Evolutionary conservation across 305 asterid genomes (phyloP), one percentile per base, ranked within the genome.

Genomic region (Solanum hybrid): DNA sequence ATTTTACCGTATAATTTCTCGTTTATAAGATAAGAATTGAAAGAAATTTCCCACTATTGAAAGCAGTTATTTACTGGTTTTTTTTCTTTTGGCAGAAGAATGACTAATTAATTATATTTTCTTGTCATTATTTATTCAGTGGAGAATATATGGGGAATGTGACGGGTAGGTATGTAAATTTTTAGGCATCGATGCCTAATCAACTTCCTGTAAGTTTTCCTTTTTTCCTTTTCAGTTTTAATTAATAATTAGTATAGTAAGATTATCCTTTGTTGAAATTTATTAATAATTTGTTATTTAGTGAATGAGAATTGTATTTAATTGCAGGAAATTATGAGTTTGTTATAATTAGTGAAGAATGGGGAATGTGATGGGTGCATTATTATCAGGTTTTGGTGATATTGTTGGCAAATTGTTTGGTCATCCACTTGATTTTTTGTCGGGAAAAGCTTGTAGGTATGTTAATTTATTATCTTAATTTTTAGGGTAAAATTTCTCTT

Each of bases 381-480:
- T 94, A 40, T 75, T 91, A 64, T 90, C 93, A 1, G 98, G 97
- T 86, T 35, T 95, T 72, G 93, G 92, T 78, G 94, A 95, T 91
- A 90, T 90, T 12, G 4, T 94, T 45, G 95, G 95, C 37, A 94
- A 90, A 11, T 36, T 92, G 76, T 89, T 96, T 22, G 98, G 99
- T 14, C 99, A 95, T 88, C 99, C 99, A 88, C 96, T 96, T 40
- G 97, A 95, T 89, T 95, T 96, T 89, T 94, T 95, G 24, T 90
- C 98, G n/a, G 98, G 98, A 51, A 94, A 93, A 90, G 88, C 94
- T 40, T 96, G 99, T 93, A 90, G 91, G 97, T 64, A 64, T 7
- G 72, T 64, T 7, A 19, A 22, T 22, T 3, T 64, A 2, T 36
- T 36, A 36, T 36, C 10, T 37, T 37, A 37, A 37, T 37, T 37